phyloP scores from a whole-genome alignment of 805 yeast species.

The Kodamaea hsintzibuensis region DNA sequence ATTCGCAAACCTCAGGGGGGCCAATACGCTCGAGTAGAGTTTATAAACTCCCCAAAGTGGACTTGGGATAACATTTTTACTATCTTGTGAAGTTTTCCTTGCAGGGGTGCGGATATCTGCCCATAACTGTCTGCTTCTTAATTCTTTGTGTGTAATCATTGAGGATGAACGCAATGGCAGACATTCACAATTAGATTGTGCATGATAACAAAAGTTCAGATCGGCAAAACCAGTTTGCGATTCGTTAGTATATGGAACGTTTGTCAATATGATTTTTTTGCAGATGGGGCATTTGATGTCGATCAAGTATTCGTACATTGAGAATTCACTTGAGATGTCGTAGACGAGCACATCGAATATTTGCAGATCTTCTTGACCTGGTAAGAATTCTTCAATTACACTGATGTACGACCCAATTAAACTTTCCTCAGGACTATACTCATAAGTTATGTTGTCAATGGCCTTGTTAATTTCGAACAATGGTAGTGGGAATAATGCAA shows the following conservation, averaged over 20 bases:
- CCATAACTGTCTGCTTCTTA: conserved; percentile 20
- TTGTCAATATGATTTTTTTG: conserved; percentile 6
- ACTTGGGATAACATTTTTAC: neutral
- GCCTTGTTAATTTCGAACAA: conserved; percentile 10
- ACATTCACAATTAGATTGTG: neutral
- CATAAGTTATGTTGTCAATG: conserved; percentile 15
- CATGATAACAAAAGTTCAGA: conserved; percentile 5
- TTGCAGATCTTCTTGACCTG: neutral
- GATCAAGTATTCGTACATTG: conserved; percentile 9
- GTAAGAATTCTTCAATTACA: neutral
- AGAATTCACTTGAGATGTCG: neutral
- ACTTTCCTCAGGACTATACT: conserved; percentile 10
- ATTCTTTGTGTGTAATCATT: conserved; percentile 20
- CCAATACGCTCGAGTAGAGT: conserved; percentile 5
- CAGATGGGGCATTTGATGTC: conserved; percentile 18
- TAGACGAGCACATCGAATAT: neutral
- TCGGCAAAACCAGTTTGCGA: conserved; percentile 17
- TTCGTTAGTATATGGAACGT: conserved; percentile 14
- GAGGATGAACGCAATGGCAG: neutral
- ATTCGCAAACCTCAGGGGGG: neutral
- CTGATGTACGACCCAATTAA: neutral
- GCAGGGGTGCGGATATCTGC: conserved; percentile 11
- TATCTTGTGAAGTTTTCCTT: neutral
- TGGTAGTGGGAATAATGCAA: conserved; percentile 22
- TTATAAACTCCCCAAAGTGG: conserved; percentile 10